phyloP scores from a whole-genome alignment of 2,329 filamentous ascomycete species.

The Neonectria ditissima region DNA sequence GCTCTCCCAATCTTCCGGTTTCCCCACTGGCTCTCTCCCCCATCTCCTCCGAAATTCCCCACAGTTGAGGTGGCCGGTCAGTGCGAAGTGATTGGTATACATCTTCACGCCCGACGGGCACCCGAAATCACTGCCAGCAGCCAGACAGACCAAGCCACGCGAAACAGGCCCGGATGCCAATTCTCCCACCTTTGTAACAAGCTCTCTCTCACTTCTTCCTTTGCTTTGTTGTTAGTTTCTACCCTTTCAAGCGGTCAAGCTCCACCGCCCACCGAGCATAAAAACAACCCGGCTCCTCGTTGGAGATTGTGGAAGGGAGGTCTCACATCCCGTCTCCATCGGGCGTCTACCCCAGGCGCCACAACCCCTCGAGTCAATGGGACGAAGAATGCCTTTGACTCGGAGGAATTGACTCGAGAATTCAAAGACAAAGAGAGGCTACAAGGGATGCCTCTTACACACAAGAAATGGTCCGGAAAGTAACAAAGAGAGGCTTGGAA shows the following conservation, averaged over 20 bases:
- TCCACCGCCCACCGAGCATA: neutral
- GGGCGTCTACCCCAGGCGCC: conserved; percentile 14
- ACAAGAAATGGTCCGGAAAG: neutral
- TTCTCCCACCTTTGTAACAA: neutral
- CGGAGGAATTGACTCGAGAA: neutral
- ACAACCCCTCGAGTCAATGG: conserved; percentile 9
- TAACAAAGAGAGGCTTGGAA: neutral
- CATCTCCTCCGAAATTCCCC: conserved; percentile 12
- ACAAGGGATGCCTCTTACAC: neutral
- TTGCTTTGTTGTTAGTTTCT: neutral
- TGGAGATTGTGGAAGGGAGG: conserved; percentile 20
- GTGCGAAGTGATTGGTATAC: no score
- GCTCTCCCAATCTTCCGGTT: conserved; percentile 15
- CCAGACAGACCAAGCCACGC: neutral
- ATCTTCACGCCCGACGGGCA: neutral
- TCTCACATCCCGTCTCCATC: conserved; percentile 6
- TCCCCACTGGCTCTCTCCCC: conserved; percentile 14
- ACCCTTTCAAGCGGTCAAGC: neutral
- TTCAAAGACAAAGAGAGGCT: conserved; percentile 1
- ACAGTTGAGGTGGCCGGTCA: neutral
- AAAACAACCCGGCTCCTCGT: conserved; percentile 15
- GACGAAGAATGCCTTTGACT: neutral
- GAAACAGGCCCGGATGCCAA: no score
- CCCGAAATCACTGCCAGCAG: neutral
- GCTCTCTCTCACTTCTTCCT: neutral